These are phyloP conservation scores for Rhynchosporium graminicola DNA, from an alignment of 2,329 filamentous ascomycete species.

Conservation along the genomic window DNA sequence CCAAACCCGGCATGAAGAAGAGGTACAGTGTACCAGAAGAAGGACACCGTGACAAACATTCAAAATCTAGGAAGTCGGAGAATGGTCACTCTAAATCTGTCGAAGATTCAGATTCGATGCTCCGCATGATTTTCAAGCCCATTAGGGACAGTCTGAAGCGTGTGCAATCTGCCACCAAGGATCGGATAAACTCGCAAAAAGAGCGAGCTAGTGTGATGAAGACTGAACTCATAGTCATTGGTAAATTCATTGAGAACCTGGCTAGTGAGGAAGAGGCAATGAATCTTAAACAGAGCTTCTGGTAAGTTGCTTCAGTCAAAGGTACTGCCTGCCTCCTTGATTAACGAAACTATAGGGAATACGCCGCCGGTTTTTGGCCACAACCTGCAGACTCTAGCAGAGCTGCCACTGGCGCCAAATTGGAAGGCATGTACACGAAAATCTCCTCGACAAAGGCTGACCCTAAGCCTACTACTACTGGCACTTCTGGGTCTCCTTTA, in stretches of 20 bases:
- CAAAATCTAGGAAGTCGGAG: slow-evolving; percentile 56
- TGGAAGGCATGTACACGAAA: slow-evolving; percentile 39
- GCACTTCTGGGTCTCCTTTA: slow-evolving; percentile 16
- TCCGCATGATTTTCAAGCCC: slow-evolving; percentile 53
- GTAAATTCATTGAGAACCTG: slow-evolving; percentile 57
- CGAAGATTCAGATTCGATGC: slow-evolving; percentile 40
- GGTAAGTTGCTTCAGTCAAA: slow-evolving; percentile 31
- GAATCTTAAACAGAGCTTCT: slow-evolving; percentile 36
- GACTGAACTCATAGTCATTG: slow-evolving; percentile 60
- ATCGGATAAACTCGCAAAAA: slow-evolving; percentile 62
- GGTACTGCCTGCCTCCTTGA: neutral
- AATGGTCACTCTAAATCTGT: slow-evolving; percentile 42
- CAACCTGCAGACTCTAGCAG: slow-evolving; percentile 30
- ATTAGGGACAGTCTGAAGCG: slow-evolving; percentile 60
- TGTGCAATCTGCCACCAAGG: slow-evolving; percentile 61
- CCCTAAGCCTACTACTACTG: slow-evolving; percentile 19
- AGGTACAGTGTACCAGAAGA: slow-evolving; percentile 59
- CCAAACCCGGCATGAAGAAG: slow-evolving; percentile 54
- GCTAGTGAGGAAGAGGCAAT: slow-evolving; percentile 34
- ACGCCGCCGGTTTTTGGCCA: slow-evolving; percentile 41
- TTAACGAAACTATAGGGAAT: slow-evolving; percentile 36
- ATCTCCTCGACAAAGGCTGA: slow-evolving; percentile 29
- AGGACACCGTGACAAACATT: slow-evolving; percentile 50
- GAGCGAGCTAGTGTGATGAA: slow-evolving; percentile 63
- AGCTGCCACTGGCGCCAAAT: slow-evolving; percentile 29